These are phyloP conservation scores for Cynanchum wilfordii DNA, from an alignment of 257 asterid species.

Conservation along the genomic window DNA sequence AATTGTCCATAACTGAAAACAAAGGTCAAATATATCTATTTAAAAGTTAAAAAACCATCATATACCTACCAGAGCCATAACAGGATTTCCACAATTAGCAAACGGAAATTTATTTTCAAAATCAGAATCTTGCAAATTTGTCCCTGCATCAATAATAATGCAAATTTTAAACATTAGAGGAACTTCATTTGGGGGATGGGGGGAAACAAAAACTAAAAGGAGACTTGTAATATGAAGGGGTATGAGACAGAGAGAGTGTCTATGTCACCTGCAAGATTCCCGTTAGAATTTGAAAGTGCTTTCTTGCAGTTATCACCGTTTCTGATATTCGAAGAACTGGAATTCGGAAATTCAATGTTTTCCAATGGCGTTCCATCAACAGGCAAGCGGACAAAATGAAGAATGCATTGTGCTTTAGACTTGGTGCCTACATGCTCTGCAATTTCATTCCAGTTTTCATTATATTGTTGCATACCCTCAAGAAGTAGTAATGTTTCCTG, in stretches of 20 bases:
- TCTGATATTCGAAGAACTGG: constrained; percentile 37
- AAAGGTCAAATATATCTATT: background rate
- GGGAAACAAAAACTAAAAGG: background rate
- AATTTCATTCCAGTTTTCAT: constrained; percentile 84
- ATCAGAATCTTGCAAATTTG: constrained; percentile 39
- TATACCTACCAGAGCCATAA: constrained; percentile 67
- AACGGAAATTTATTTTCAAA: constrained; percentile 61
- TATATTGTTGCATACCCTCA: constrained; percentile 75
- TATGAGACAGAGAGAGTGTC: background rate
- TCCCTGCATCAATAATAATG: constrained; percentile 41
- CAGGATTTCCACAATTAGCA: constrained; percentile 70
- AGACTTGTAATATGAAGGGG: background rate
- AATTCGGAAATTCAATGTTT: constrained; percentile 38
- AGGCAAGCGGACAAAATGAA: constrained; percentile 75
- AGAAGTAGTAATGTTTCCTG: constrained; percentile 85
- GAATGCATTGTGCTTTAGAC: constrained; percentile 90
- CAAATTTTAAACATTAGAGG: background rate
- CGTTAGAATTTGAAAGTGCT: constrained; percentile 47
- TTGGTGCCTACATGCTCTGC: constrained; percentile 92
- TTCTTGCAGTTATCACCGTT: constrained; percentile 36
- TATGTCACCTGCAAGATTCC: constrained; percentile 37
- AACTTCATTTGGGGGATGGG: background rate
- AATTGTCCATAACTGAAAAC: background rate
- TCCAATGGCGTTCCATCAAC: constrained; percentile 28
- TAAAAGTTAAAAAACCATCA: background rate